A percentile compares a stretch with the other conserved stretches of the same genome.
Conservation (phyloP, 768 basidiomycete species). For the Nidularia pulvinata region DNA sequence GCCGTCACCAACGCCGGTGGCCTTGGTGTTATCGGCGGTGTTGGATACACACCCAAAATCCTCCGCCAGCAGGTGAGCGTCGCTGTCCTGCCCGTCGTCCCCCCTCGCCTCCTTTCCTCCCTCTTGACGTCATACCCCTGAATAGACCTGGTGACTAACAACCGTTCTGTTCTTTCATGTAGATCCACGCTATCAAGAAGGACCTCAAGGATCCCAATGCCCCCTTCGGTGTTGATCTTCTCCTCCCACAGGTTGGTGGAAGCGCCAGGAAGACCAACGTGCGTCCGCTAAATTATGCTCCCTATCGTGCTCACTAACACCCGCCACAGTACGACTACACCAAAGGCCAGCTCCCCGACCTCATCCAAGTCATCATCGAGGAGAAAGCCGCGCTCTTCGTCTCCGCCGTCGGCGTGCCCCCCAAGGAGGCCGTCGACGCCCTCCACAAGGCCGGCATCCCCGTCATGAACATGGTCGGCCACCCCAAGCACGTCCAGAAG, state of each 20-base stretch:
- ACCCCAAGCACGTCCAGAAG: conserved; percentile 85
- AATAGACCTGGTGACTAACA: conserved; percentile 4
- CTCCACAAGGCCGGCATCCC: conserved; percentile 85
- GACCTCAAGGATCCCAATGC: conserved; percentile 71
- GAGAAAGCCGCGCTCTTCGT: conserved; percentile 90
- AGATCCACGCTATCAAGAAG: conserved; percentile 77
- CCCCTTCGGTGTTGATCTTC: conserved; percentile 91
- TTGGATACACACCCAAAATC: conserved; percentile 83
- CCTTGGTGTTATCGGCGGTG: conserved; percentile 89
- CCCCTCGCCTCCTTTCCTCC: not conserved
- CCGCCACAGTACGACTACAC: conserved; percentile 69
- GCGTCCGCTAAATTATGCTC: conserved; percentile 10
- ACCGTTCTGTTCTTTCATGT: conserved; percentile 4
- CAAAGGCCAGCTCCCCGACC: conserved; percentile 78
- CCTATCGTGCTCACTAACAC: not conserved
- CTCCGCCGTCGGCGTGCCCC: conserved; percentile 88
- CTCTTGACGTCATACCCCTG: not conserved
- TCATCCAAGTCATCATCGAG: conserved; percentile 91
- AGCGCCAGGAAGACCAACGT: conserved; percentile 92
- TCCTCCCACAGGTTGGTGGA: conserved; percentile 87
- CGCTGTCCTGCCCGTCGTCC: not conserved
- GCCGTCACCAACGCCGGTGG: conserved; percentile 96
- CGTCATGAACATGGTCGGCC: conserved; percentile 97
- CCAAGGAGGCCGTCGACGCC: conserved; percentile 74
- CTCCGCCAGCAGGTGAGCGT: conserved; percentile 69